Evolutionary conservation across 75 land plant species (phyloP).

Genomic region (Picea glauca): DNA sequence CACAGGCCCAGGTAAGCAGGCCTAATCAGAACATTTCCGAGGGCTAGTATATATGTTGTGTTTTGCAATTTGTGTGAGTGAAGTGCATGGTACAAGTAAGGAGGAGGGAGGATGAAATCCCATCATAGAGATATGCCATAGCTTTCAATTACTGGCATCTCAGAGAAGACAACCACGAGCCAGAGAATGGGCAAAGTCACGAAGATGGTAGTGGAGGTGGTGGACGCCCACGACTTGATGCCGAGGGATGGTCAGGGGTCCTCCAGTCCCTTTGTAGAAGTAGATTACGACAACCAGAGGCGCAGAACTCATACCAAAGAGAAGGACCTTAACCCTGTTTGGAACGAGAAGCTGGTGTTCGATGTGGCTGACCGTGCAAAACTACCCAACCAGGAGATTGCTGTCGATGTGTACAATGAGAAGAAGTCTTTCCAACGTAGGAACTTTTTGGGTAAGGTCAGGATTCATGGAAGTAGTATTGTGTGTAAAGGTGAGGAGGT

Average conservation of each 20-base stretch:
- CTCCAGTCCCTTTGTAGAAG: conserved; percentile 69
- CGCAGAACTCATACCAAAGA: conserved; percentile 40
- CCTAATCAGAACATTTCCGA: too few species aligned
- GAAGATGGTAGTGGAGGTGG: conserved; percentile 39
- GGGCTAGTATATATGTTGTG: too few species aligned
- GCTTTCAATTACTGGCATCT: too few species aligned
- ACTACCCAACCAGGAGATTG: conserved; percentile 41
- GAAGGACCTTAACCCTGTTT: conserved; percentile 71
- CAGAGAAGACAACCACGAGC: too few species aligned
- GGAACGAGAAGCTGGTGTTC: conserved; percentile 78
- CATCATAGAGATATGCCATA: too few species aligned
- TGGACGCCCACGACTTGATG: conserved; percentile 63
- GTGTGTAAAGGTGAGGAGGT: conserved; percentile 27
- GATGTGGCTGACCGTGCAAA: conserved; percentile 25
- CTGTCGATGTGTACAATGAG: conserved; percentile 60
- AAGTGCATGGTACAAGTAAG: too few species aligned
- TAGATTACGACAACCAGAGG: conserved; percentile 66
- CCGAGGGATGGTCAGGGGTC: conserved; percentile 93
- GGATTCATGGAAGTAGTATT: conserved; percentile 30
- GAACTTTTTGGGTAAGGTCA: conserved; percentile 61
- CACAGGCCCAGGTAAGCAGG: too few species aligned
- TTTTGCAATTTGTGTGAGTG: too few species aligned
- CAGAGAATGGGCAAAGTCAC: neutral
- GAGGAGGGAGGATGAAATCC: too few species aligned
- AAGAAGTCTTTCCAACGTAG: conserved; percentile 32